A percentile compares a stretch with the other conserved stretches of the same genome.
These are phyloP conservation scores for Nitzschia sp. DNA, from an alignment of 108 stramenopile species.

Conservation along the genomic window DNA sequence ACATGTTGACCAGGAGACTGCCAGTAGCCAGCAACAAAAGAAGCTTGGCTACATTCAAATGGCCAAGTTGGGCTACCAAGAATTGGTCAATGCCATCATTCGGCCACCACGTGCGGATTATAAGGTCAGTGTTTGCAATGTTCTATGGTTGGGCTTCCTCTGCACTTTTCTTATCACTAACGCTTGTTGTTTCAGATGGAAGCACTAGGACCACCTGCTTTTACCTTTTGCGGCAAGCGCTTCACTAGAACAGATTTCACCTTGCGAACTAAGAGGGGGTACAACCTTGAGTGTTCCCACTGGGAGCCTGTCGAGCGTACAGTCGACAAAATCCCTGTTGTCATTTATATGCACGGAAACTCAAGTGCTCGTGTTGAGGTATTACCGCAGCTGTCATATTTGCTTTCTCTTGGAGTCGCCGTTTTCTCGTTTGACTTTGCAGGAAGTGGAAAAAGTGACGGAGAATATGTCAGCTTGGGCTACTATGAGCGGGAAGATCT, in stretches of 20 bases:
- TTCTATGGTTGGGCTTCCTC: constrained; percentile 3
- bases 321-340: constrained; percentile 76
- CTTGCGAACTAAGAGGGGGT: constrained; percentile 85
- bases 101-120: constrained; percentile 94
- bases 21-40: constrained; percentile 28
- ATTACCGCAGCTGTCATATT: constrained; percentile 81
- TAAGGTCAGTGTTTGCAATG: constrained; percentile 42
- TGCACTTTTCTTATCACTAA: constrained; percentile 7
- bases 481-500: constrained; percentile 98
- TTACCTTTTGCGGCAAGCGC: constrained; percentile 79
- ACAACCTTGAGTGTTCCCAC: constrained; percentile 86
- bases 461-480: constrained; percentile 96
- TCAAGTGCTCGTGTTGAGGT: constrained; percentile 86
- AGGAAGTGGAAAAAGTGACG: constrained; percentile 94
- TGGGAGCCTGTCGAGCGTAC: constrained; percentile 93
- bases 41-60: constrained; percentile 73
- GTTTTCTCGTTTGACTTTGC: constrained; percentile 98
- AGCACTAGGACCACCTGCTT: constrained; percentile 80
- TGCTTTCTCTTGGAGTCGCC: constrained; percentile 87
- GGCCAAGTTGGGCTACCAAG: constrained; percentile 85
- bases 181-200: constrained; percentile 51
- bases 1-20: constrained; percentile 33
- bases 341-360: constrained; percentile 96
- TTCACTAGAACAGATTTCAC: constrained; percentile 94
- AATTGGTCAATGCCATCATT: constrained; percentile 97